phyloP scores from a whole-genome alignment of 1,284 basidiomycete genomes.

The Boletus holoroseus region DNA sequence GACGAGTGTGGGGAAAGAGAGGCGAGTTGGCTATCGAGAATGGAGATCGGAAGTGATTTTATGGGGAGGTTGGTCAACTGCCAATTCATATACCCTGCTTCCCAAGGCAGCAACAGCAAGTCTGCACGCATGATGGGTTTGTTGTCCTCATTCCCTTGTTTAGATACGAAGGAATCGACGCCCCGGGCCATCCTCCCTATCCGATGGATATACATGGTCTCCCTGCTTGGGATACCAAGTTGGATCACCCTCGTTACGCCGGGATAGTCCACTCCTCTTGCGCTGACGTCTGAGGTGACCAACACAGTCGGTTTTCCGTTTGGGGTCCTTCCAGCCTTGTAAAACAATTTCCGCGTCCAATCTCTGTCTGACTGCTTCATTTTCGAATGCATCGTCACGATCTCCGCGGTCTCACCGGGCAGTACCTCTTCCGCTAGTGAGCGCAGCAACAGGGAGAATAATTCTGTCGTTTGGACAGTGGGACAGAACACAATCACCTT shows the following conservation, averaged over 20 bases:
- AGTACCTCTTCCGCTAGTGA: slow-evolving; percentile 46
- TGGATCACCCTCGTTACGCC: slow-evolving; percentile 92
- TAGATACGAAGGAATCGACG: slow-evolving; percentile 48
- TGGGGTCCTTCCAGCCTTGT: slow-evolving; percentile 56
- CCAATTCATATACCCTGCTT: slow-evolving; percentile 66
- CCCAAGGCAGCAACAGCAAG: slow-evolving; percentile 81
- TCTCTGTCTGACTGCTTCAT: slow-evolving; percentile 48
- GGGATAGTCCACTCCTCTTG: slow-evolving; percentile 87
- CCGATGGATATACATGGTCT: slow-evolving; percentile 87
- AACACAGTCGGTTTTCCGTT: slow-evolving; percentile 51
- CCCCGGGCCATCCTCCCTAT: slow-evolving; percentile 90
- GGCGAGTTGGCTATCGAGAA: slow-evolving; percentile 14
- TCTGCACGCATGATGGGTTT: slow-evolving; percentile 54
- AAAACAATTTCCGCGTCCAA: slow-evolving; percentile 22
- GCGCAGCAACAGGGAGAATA: slow-evolving; percentile 63
- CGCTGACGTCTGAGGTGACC: slow-evolving; percentile 86
- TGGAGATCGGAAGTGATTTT: slow-evolving; percentile 45
- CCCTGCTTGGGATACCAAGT: slow-evolving; percentile 69
- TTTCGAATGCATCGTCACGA: slow-evolving; percentile 88
- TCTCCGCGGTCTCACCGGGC: slow-evolving; percentile 43
- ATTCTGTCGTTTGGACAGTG: slow-evolving; percentile 83
- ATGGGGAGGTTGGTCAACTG: slow-evolving; percentile 70
- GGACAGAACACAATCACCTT: slow-evolving; percentile 89
- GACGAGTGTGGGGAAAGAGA: slow-evolving; percentile 8
- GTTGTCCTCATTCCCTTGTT: not conserved